Evolutionary conservation across 1,139 yeast genomes (phyloP), one percentile per base, ranked within the genome.

Genomic region (Zhuliangozyma parablackwelliae): DNA sequence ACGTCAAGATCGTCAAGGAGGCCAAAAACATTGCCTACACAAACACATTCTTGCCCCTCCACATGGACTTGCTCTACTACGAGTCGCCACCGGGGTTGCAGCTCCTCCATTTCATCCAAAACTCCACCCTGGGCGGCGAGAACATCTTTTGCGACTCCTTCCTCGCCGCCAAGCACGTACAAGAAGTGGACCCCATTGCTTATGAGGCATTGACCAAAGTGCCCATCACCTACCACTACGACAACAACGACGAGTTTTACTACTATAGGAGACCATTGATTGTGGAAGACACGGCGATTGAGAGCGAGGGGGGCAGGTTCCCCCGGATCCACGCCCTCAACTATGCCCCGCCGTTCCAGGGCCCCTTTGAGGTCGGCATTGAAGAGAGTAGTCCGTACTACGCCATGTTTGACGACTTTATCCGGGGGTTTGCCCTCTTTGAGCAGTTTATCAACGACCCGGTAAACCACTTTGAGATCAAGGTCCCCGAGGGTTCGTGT

Each of bases 61-160:
- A 86, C 51, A 85, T 83, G 87, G 95, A 86, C 49, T 66, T 86
- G 30, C 68, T 82, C 35, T 86, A 85, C 59, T 80, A 84, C 53
- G 92, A 86, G 55, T 80, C 89, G 8, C 94, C 94, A 2, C 95
- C 95, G 0, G 95, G 95, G 0, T 64, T 85, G 29, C 94, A 86
- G 53, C 57, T 84, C 28, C 65, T 86, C 32, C 94, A 85, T 49
- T 72, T 78, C 36, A 73, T 85, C 34, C 68, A 76, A 35, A 85
- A 85, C 55, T 67, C 75, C 6, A 75, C 85, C 5, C 44, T 49
- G 2, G 94, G 92, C 3, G 90, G 90, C 3, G 89, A 82, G 37
- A 82, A 80, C 36, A 60, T 81, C 9, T 85, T 83, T 63, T 79
- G 80, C n/a, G 95, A 86, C 56, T 76, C 89, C 2, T 84, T 79